Evolutionary conservation across 345 rosid genomes (phyloP).

Genomic region (Mallotus nudiflorus): DNA sequence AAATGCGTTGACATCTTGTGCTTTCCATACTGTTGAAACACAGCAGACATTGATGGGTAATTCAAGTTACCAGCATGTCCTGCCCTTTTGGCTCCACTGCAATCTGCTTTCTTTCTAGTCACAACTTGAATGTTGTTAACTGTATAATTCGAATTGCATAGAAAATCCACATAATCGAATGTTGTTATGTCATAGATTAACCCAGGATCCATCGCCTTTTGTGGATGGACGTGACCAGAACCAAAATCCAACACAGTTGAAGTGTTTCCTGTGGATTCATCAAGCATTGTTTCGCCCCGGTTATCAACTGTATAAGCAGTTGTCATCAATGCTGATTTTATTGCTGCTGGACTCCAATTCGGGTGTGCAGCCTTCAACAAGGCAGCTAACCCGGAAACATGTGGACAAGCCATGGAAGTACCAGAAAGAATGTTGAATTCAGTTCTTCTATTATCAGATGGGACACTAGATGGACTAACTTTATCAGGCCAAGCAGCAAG

Average conservation of each 20-base stretch:
- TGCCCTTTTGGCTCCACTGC: conserved; percentile 33
- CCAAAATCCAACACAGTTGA: conserved; percentile 33
- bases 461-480: conserved; percentile 29
- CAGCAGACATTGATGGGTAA: conserved; percentile 33
- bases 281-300: conserved; percentile 30
- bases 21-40: conserved; percentile 32
- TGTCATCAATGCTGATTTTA: conserved; percentile 37
- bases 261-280: conserved; percentile 33
- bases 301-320: conserved; percentile 38
- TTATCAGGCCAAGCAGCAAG: conserved; percentile 41
- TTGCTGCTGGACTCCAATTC: conserved; percentile 35
- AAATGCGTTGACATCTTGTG: conserved; percentile 32
- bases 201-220: conserved; percentile 35
- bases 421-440: conserved; percentile 38
- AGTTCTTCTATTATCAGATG: conserved; percentile 18
- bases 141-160: conserved; percentile 35
- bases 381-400: conserved; percentile 37
- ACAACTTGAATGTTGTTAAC: conserved; percentile 18
- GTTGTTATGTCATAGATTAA: conserved; percentile 28
- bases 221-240: conserved; percentile 36
- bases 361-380: conserved; percentile 36
- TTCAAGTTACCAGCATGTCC: conserved; percentile 38
- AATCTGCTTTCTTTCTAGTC: conserved; percentile 32
- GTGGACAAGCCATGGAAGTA: conserved; percentile 41
- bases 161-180: conserved; percentile 30